Base-by-base conservation (phyloP, 179 eudicot species). In the Carnegiea gigantea region DNA sequence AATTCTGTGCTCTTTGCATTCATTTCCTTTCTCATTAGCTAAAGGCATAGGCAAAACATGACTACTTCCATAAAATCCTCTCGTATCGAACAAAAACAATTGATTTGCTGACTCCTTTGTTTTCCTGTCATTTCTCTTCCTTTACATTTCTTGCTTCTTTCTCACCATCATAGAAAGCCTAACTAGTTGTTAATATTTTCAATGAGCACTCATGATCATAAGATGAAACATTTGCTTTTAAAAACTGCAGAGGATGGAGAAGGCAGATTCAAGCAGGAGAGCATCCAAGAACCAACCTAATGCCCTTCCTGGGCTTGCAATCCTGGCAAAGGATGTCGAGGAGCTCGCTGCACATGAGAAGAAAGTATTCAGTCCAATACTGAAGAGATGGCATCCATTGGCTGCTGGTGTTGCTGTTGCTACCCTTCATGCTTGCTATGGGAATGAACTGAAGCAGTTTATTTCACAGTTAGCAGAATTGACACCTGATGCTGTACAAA, bases 391-490 rank as follows among this genome's bases (percentile, higher is more conserved):
- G 98, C 99, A 97, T 87, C 98, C 98, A 67, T 86, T 97, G 84
- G 95, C 99, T 84, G 98, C 98, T 82, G 99, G 99, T 79, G 95
- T 95, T 62, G 98, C 95, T 46, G 98, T 93, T 85, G 99, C 98
- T 78, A 95, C 99, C 44, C 95, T 97, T 79, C 99, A 97, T 84
- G 88, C 92, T 88, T 96, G 99, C 90, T 96, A 91, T 67, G 98
- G 98, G 59, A 96, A 93, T 87, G 99, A 96, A 83, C 83, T 96
- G 79, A 96, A 93, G 87, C 99, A 96, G 83, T 94, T 92, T 80
- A 83, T 95, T 86, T 88, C 94, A 5, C 90, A 97, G 62, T 90
- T 94, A 53, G 81, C 89, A 12, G 98, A 96, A 85, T 86, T 96
- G 90, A 94, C 99, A 46, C 97, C 98, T 77, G 99, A 96, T 79